These are phyloP conservation scores for Psidium friedrichsthalianum DNA, from an alignment of 345 rosid species.

Conservation along the genomic window DNA sequence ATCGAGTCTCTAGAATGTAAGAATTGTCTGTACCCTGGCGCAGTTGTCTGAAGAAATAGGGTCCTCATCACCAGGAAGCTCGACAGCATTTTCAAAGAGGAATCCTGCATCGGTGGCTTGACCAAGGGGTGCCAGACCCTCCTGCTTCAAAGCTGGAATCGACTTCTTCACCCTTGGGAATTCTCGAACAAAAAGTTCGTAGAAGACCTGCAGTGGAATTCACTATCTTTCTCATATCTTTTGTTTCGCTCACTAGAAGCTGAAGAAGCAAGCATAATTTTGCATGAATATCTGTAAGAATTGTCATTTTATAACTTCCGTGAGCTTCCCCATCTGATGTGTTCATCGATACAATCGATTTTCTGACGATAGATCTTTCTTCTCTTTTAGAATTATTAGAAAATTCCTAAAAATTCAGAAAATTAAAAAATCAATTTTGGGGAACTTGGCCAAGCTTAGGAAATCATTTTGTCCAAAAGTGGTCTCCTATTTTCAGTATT, in stretches of 20 bases:
- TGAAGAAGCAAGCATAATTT: constrained; percentile 53
- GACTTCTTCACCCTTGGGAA: constrained; percentile 34
- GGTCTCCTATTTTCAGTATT: no score
- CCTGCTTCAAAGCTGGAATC: constrained; percentile 27
- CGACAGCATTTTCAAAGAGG: constrained; percentile 66
- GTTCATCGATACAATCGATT: constrained; percentile 32
- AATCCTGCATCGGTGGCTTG: constrained; percentile 34
- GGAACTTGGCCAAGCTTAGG: no score
- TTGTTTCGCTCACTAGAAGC: constrained; percentile 42
- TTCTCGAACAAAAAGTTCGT: constrained; percentile 56
- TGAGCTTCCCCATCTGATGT: constrained; percentile 30
- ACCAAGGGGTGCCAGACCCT: constrained; percentile 45
- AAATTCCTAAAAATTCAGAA: no score
- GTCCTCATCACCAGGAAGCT: constrained; percentile 54
- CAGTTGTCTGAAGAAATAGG: constrained; percentile 46
- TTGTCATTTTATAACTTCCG: constrained; percentile 24
- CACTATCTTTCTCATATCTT: constrained; percentile 48
- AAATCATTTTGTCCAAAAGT: no score
- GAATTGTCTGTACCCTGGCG: constrained; percentile 66
- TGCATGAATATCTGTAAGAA: constrained; percentile 46
- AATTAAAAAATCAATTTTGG: no score
- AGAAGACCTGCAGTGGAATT: constrained; percentile 69
- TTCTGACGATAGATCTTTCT: constrained; percentile 52
- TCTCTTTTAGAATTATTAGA: no score
- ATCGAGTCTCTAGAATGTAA: constrained; percentile 75